Evolutionary conservation across 495 filamentous ascomycete genomes (phyloP).

Genomic region (Friedmanniomyces simplex): DNA sequence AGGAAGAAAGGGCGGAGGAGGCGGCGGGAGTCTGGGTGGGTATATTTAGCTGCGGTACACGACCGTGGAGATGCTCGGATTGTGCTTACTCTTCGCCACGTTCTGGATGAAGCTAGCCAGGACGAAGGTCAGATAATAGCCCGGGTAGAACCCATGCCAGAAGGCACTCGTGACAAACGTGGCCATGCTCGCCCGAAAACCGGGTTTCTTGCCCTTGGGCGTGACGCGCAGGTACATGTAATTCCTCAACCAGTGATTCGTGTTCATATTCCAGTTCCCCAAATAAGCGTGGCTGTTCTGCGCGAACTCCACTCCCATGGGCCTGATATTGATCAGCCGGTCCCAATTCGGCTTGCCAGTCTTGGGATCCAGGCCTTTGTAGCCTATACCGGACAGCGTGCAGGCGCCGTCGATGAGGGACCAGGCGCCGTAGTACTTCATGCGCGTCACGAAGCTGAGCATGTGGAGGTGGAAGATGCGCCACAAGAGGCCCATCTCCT

Average conservation of each 20-base stretch:
- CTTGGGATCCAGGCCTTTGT: conserved; percentile 78
- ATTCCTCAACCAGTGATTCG: conserved; percentile 91
- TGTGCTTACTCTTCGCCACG: conserved; percentile 67
- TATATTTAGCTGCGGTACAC: conserved; percentile 5
- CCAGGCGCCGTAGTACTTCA: conserved; percentile 97
- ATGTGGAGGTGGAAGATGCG: conserved; percentile 71
- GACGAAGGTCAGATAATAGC: conserved; percentile 87
- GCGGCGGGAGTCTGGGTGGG: conserved; percentile 66
- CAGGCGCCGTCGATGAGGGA: conserved; percentile 85
- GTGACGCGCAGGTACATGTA: conserved; percentile 94
- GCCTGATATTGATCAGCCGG: conserved; percentile 75
- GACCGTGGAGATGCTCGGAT: neutral
- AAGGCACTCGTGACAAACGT: conserved; percentile 90
- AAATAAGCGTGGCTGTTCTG: conserved; percentile 86
- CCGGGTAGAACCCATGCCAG: conserved; percentile 97
- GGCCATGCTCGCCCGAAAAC: conserved; percentile 86
- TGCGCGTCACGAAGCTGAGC: conserved; percentile 65
- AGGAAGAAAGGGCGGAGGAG: conserved; percentile 90
- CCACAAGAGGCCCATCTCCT: conserved; percentile 55
- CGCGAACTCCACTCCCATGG: conserved; percentile 70
- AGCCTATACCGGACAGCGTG: conserved; percentile 87
- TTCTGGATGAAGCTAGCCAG: conserved; percentile 85
- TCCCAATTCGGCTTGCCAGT: conserved; percentile 82
- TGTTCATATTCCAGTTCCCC: conserved; percentile 96
- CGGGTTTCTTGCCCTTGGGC: conserved; percentile 89